These are phyloP conservation scores for Xylaria sp. DNA, from an alignment of 2,329 filamentous ascomycete species.

Conservation along the genomic window DNA sequence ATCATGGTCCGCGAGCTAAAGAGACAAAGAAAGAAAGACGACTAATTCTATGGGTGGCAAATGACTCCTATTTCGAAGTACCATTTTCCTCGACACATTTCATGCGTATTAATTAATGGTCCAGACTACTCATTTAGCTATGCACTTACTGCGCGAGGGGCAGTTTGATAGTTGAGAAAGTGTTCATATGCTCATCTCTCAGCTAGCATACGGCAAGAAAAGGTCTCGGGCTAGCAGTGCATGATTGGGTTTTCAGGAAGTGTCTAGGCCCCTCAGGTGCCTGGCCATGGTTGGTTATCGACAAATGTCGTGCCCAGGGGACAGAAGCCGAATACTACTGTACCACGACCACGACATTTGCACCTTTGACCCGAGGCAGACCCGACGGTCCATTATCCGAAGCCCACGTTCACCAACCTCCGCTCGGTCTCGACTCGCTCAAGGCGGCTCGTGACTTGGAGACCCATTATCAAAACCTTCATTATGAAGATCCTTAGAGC, in stretches of 20 bases:
- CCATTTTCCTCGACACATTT: not conserved
- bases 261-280: not conserved
- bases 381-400: constrained; percentile 5
- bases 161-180: not conserved
- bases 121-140: not conserved
- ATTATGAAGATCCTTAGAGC: constrained; percentile 1
- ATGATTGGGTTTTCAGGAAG: constrained; percentile 3
- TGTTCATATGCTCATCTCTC: not conserved
- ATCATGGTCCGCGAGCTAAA: not conserved
- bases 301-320: not conserved
- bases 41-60: not conserved
- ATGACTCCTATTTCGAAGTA: not conserved
- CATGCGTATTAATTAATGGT: not conserved
- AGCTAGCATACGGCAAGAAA: not conserved
- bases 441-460: not conserved
- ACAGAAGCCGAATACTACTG: not conserved
- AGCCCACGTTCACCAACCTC: constrained; percentile 3
- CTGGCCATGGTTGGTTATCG: not conserved
- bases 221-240: not conserved
- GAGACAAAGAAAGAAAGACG: not conserved
- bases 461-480: not conserved
- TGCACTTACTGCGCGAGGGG: too few relatives aligned
- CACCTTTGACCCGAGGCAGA: constrained; percentile 1
- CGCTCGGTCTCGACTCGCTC: constrained; percentile 1
- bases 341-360: not conserved